Base-by-base conservation (phyloP, 306 rosid species). In the Geum urbanum region DNA sequence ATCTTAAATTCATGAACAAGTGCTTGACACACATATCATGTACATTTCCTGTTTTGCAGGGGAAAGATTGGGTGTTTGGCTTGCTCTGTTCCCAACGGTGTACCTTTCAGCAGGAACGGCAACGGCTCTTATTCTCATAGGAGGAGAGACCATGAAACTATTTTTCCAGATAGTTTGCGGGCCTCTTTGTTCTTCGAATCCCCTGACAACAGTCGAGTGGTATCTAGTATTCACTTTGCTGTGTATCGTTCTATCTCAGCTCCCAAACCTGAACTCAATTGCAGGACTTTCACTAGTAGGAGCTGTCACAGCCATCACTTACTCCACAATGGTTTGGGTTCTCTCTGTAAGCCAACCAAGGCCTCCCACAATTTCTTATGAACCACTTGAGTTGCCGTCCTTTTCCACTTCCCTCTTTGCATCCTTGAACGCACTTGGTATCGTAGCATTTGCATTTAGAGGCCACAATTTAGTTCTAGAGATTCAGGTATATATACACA, bases 21-120 rank as follows among this genome's bases (percentile, higher is more conserved):
- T 16, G 8, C 15, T 39, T 40, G 8, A 54, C 11, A 16, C n/a
- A 15, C 61, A 52, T 2, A 35, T 3, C 41, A 52, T 55, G 8
- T 61, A 70, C 73, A 27, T 74, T 63, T 72, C 66, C 45, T 35
- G 22, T 73, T 73, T 72, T 77, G 77, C 80, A 94, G 99, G 99
- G 71, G 97, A 94, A 86, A 86, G 91, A 75, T 84, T 94, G 80
- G 99, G 99, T 9, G 91, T 94, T 5, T 94, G 99, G 99, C 99
- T 94, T 48, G 95, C 97, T 27, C 91, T 94, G 39, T 94, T 94
- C 73, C 99, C 99, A 2, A 91, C 99, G 19, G 92, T 89, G 32
- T 94, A 94, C 75, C 77, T 91, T 35, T 94, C 99, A n/a, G 99
- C 99, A 1, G 99, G 99, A 83, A 94, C 99, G 7, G 99, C 96